phyloP scores from a whole-genome alignment of 1,139 yeast species.

The Pichia sp. region DNA sequence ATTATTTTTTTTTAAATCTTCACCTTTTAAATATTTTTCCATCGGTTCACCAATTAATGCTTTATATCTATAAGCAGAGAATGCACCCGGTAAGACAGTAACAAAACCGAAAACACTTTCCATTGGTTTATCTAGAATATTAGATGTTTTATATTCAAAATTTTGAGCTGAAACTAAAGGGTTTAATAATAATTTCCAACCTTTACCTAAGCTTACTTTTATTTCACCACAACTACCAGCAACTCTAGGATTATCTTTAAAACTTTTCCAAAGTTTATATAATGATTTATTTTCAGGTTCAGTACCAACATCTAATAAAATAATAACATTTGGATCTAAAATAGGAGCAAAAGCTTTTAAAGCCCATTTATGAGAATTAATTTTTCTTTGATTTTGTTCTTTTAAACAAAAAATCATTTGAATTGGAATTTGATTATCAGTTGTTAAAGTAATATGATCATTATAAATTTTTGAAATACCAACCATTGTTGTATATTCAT shows the following conservation, averaged over 20 bases:
- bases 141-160: constrained; percentile 77
- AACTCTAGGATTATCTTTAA: constrained; percentile 59
- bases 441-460: constrained; percentile 39
- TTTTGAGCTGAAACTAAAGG: constrained; percentile 82
- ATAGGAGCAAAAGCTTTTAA: constrained; percentile 74
- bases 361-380: constrained; percentile 82
- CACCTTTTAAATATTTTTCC: constrained; percentile 75
- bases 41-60: constrained; percentile 74
- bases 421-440: constrained; percentile 59
- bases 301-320: constrained; percentile 76
- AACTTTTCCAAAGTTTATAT: constrained; percentile 68
- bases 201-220: constrained; percentile 56
- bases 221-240: constrained; percentile 90
- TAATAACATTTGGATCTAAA: constrained; percentile 62
- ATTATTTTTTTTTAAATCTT: constrained; percentile 50
- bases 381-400: constrained; percentile 68
- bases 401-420: constrained; percentile 73
- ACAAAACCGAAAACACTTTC: constrained; percentile 80
- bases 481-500: constrained; percentile 74
- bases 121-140: constrained; percentile 76
- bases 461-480: constrained; percentile 61
- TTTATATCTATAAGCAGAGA: constrained; percentile 72
- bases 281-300: constrained; percentile 68
- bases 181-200: constrained; percentile 44
- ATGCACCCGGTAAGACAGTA: constrained; percentile 79